Conservation (phyloP, 371 early-diverging fungal genomes). For the Gilbertella persicaria region DNA sequence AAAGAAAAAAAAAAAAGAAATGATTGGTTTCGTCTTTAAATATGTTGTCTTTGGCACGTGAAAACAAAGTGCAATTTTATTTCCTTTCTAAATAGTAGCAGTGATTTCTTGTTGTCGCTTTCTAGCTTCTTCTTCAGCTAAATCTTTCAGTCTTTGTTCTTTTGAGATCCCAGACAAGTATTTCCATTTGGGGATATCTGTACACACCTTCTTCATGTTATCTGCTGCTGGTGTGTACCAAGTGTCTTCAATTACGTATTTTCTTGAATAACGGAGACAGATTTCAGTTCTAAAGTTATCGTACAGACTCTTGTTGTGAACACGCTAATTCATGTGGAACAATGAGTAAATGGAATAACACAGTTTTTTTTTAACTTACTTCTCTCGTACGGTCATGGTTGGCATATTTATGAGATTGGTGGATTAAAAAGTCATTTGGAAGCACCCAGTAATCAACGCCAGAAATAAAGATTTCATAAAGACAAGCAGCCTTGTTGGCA, state of each 20-base stretch:
- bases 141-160: constrained; percentile 7
- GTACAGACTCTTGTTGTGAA: constrained; percentile 63
- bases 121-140: constrained; percentile 7
- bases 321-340: constrained; percentile 49
- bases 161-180: constrained; percentile 17
- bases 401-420: constrained; percentile 56
- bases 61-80: background rate
- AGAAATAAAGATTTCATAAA: constrained; percentile 68
- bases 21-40: background rate
- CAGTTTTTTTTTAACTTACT: constrained; percentile 32
- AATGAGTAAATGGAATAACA: background rate
- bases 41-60: background rate
- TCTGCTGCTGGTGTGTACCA: constrained; percentile 49
- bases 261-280: constrained; percentile 62
- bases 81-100: background rate
- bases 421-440: constrained; percentile 67
- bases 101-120: background rate
- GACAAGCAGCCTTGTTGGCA: constrained; percentile 73
- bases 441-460: constrained; percentile 68
- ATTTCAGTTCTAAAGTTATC: constrained; percentile 66
- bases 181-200: constrained; percentile 19
- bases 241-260: constrained; percentile 50
- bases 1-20: no score
- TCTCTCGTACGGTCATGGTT: constrained; percentile 67
- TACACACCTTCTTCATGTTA: constrained; percentile 56